These are phyloP conservation scores for Globisporangium abappressorium DNA, from an alignment of 352 stramenopile genomes.

Conservation along the genomic window DNA sequence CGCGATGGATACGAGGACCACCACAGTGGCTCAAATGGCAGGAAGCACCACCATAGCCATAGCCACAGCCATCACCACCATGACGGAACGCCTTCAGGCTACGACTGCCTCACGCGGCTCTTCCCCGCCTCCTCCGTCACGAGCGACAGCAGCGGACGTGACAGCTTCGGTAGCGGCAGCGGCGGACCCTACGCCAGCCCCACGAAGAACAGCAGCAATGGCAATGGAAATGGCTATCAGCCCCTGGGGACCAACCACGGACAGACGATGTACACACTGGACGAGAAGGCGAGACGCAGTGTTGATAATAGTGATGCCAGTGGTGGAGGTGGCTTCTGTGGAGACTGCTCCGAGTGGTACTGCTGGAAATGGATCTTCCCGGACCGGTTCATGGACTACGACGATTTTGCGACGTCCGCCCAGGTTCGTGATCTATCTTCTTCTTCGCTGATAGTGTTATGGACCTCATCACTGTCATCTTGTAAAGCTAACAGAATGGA, in stretches of 20 bases:
- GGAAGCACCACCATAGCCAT: constrained; percentile 10
- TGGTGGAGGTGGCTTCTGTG: constrained; percentile 16
- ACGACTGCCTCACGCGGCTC: constrained; percentile 13
- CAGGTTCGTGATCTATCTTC: constrained; percentile 24
- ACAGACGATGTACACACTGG: background rate
- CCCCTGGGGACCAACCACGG: background rate
- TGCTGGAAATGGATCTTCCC: constrained; percentile 71
- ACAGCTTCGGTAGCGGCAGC: constrained; percentile 18
- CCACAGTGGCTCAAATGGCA: constrained; percentile 14
- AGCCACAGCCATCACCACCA: constrained; percentile 15
- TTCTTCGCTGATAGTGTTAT: too few relatives aligned
- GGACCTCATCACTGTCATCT: too few relatives aligned
- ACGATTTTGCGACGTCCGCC: constrained; percentile 59
- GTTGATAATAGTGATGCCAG: constrained; percentile 1
- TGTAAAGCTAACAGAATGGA: too few relatives aligned
- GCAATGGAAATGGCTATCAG: constrained; percentile 8
- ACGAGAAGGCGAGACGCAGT: constrained; percentile 1
- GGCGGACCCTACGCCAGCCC: constrained; percentile 4
- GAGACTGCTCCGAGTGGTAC: constrained; percentile 35
- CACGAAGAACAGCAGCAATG: constrained; percentile 3
- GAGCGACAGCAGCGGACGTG: constrained; percentile 19
- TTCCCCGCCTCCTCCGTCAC: constrained; percentile 17
- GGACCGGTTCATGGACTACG: constrained; percentile 52
- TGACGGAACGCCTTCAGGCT: constrained; percentile 3
- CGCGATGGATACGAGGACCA: constrained; percentile 23